phyloP scores from a whole-genome alignment of 2,329 filamentous ascomycete genomes.

The Penicillium brasilianum region DNA sequence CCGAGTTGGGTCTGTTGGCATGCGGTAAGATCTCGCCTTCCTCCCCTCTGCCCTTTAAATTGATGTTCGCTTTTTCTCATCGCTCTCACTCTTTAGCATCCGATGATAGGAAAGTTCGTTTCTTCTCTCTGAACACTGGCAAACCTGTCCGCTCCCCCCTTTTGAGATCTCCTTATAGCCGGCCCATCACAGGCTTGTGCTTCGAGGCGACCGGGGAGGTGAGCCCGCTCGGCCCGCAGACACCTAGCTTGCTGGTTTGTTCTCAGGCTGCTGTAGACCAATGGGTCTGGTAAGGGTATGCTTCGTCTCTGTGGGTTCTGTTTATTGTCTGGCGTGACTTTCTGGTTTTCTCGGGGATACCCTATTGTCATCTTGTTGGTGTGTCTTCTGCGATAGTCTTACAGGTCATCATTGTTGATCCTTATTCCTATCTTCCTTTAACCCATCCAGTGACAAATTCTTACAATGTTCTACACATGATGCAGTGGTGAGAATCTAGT shows the following conservation, averaged over 20 bases:
- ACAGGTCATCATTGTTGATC: background rate
- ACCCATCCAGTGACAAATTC: background rate
- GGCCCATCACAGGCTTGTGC: slow-evolving; percentile 36
- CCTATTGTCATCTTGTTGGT: background rate
- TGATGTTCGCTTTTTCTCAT: background rate
- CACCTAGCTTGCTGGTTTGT: slow-evolving; percentile 43
- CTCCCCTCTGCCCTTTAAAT: background rate
- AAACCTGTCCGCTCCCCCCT: slow-evolving; percentile 38
- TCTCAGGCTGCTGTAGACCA: slow-evolving; percentile 41
- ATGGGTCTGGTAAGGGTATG: slow-evolving; percentile 41
- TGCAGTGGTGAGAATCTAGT: background rate
- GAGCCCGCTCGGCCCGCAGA: slow-evolving; percentile 32
- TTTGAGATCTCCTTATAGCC: slow-evolving; percentile 31
- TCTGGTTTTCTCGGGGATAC: background rate
- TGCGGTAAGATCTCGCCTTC: slow-evolving; percentile 34
- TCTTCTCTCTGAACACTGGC: slow-evolving; percentile 47
- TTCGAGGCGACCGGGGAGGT: slow-evolving; percentile 40
- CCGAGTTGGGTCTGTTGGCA: slow-evolving; percentile 45
- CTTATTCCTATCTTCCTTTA: background rate
- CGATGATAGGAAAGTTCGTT: slow-evolving; percentile 39
- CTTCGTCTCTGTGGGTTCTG: background rate
- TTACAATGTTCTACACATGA: background rate
- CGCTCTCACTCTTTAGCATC: slow-evolving; percentile 32
- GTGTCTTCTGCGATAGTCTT: background rate
- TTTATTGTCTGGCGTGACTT: background rate